Conservation (phyloP, 1,284 basidiomycete genomes). For the Farysia itapuensis region DNA sequence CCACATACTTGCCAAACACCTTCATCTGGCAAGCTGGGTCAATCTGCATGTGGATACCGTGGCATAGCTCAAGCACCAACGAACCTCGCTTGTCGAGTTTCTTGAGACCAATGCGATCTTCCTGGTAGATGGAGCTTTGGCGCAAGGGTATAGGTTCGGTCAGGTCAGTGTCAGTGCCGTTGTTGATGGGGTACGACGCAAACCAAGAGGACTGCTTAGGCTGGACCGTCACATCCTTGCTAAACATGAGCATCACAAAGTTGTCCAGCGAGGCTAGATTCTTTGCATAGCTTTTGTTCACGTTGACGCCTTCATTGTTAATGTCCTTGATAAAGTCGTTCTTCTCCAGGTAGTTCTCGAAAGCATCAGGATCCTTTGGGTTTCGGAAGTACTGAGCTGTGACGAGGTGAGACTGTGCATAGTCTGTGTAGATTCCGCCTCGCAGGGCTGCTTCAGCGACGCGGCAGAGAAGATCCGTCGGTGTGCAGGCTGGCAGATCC, state of each 20-base stretch:
- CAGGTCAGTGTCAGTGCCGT: constrained; percentile 7
- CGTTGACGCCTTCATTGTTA: constrained; percentile 54
- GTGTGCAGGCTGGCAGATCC: constrained; percentile 73
- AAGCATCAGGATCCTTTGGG: constrained; percentile 65
- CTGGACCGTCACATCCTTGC: constrained; percentile 51
- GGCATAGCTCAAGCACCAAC: constrained; percentile 51
- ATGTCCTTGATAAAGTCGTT: constrained; percentile 65
- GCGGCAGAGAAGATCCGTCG: constrained; percentile 65
- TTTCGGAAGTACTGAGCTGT: constrained; percentile 94
- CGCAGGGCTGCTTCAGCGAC: constrained; percentile 73
- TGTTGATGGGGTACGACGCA: constrained; percentile 42
- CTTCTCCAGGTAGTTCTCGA: constrained; percentile 70
- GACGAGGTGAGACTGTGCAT: constrained; percentile 52
- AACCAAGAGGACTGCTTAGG: constrained; percentile 56
- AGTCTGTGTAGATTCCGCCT: constrained; percentile 73
- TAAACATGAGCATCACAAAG: constrained; percentile 59
- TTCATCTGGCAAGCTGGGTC: constrained; percentile 49
- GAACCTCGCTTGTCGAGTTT: constrained; percentile 71
- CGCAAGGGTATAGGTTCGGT: constrained; percentile 68
- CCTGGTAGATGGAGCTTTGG: constrained; percentile 73
- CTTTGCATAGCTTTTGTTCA: constrained; percentile 49
- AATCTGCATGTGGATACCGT: constrained; percentile 55
- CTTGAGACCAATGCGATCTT: constrained; percentile 86
- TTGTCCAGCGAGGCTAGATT: constrained; percentile 50
- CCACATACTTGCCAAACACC: constrained; percentile 52